Percentiles rank a stretch among this genome's conserved stretches.
phyloP scores from a whole-genome alignment of 805 yeast species.

The Myxozyma lipomycoides region DNA sequence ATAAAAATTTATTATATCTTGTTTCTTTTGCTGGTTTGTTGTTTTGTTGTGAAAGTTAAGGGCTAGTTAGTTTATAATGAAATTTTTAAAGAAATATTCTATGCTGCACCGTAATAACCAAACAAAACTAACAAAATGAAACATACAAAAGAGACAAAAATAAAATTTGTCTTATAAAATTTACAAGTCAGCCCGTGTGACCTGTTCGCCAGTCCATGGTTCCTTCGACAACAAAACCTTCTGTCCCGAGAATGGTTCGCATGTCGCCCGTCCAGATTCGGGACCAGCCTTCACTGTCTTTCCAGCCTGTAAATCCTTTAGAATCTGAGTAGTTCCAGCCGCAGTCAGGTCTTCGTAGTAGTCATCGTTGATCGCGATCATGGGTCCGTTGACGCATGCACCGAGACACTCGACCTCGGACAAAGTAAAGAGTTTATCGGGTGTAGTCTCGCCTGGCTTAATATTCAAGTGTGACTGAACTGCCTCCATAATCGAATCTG shows the following conservation, averaged over 20 bases:
- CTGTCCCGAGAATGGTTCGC: constrained; percentile 74
- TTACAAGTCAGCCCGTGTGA: constrained; percentile 69
- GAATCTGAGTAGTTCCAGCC: constrained; percentile 56
- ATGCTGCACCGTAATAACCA: neutral
- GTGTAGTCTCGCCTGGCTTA: constrained; percentile 73
- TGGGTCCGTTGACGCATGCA: constrained; percentile 89
- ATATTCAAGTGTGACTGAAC: constrained; percentile 56
- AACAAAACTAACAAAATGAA: constrained; percentile 1
- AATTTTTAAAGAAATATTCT: neutral
- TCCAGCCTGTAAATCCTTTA: constrained; percentile 63
- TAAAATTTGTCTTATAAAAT: neutral
- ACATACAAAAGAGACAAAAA: neutral
- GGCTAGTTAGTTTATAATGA: too few species aligned
- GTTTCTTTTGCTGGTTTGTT: neutral
- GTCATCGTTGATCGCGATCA: constrained; percentile 80
- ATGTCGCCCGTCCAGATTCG: constrained; percentile 52
- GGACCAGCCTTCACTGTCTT: constrained; percentile 65
- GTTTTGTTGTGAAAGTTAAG: neutral
- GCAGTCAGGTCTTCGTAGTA: constrained; percentile 77
- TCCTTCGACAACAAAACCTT: constrained; percentile 56
- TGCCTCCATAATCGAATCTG: constrained; percentile 73
- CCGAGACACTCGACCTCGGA: constrained; percentile 90
- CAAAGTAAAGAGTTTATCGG: constrained; percentile 69
- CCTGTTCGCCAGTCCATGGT: constrained; percentile 64
- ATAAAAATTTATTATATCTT: neutral